Percentiles rank a stretch among this genome's conserved stretches.
These are phyloP conservation scores for Neurospora sp. DNA, from an alignment of 495 filamentous ascomycete genomes.

Conservation along the genomic window DNA sequence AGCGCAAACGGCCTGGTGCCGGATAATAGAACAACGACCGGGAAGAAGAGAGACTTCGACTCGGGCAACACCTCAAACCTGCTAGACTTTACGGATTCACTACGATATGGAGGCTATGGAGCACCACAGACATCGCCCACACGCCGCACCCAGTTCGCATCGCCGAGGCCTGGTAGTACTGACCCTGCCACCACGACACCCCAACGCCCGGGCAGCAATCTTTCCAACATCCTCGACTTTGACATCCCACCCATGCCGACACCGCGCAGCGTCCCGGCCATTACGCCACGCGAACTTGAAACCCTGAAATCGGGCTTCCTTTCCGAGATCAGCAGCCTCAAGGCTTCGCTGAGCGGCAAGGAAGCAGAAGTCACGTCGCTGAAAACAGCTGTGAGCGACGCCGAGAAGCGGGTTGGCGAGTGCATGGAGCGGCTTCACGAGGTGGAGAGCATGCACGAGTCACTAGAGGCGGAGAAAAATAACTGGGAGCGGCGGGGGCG, in stretches of 20 bases:
- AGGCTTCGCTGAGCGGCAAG: slow-evolving; percentile 77
- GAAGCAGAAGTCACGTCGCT: slow-evolving; percentile 81
- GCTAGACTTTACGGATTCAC: slow-evolving; percentile 79
- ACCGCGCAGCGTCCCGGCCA: slow-evolving; percentile 78
- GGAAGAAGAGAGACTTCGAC: slow-evolving; percentile 10
- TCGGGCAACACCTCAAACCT: slow-evolving; percentile 59
- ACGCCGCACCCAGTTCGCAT: slow-evolving; percentile 12
- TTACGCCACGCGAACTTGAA: slow-evolving; percentile 88
- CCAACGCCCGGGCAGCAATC: slow-evolving; percentile 14
- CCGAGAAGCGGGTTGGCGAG: slow-evolving; percentile 85
- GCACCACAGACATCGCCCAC: slow-evolving; percentile 17
- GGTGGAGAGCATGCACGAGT: slow-evolving; percentile 54
- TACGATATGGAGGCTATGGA: slow-evolving; percentile 37
- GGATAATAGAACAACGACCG: slow-evolving; percentile 17
- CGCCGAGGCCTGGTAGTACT: slow-evolving; percentile 4
- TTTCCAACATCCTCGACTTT: slow-evolving; percentile 73
- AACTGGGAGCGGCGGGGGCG: slow-evolving; percentile 74
- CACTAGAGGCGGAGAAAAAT: slow-evolving; percentile 63
- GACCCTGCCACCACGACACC: slow-evolving; percentile 22
- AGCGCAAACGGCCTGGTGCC: slow-evolving; percentile 22
- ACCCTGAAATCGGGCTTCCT: slow-evolving; percentile 79
- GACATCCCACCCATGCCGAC: slow-evolving; percentile 84
- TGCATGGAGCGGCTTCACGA: slow-evolving; percentile 71
- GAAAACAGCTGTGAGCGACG: slow-evolving; percentile 75
- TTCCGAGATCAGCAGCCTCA: slow-evolving; percentile 82